Evolutionary conservation across 495 filamentous ascomycete species (phyloP).

Genomic region (Immersiella caudata): DNA sequence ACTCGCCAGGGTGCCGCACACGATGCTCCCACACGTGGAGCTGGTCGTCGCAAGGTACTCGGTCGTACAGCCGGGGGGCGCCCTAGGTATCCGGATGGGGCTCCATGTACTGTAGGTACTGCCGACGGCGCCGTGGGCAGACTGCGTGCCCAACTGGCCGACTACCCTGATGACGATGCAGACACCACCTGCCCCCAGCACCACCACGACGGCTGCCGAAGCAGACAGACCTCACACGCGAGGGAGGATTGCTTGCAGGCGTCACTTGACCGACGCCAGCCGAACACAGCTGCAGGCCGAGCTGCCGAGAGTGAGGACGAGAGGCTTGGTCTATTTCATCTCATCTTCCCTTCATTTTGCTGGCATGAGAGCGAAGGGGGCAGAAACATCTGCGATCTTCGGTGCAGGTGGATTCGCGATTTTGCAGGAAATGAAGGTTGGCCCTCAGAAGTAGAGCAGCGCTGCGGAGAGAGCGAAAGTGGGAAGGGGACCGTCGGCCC

Average conservation of each 20-base stretch:
- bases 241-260: conserved; percentile 23
- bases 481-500: conserved; percentile 39
- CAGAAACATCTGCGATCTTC: conserved; percentile 4
- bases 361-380: neutral
- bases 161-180: conserved; percentile 38
- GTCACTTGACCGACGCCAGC: conserved; percentile 23
- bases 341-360: neutral
- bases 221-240: conserved; percentile 10
- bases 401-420: conserved; percentile 1
- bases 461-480: conserved; percentile 20
- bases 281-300: conserved; percentile 8
- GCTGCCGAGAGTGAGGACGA: conserved; percentile 8
- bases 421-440: conserved; percentile 9
- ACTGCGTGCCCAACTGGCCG: conserved; percentile 24
- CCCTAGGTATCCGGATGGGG: conserved; percentile 23
- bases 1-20: conserved; percentile 14
- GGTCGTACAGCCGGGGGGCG: conserved; percentile 32
- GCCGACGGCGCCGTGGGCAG: neutral
- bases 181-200: conserved; percentile 20
- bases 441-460: neutral
- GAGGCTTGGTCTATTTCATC: conserved; percentile 10
- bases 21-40: conserved; percentile 33
- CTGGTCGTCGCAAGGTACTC: conserved; percentile 26
- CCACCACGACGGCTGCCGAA: conserved; percentile 27
- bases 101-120: neutral